phyloP scores from a whole-genome alignment of 441 rosid species.

The Viola pubescens region DNA sequence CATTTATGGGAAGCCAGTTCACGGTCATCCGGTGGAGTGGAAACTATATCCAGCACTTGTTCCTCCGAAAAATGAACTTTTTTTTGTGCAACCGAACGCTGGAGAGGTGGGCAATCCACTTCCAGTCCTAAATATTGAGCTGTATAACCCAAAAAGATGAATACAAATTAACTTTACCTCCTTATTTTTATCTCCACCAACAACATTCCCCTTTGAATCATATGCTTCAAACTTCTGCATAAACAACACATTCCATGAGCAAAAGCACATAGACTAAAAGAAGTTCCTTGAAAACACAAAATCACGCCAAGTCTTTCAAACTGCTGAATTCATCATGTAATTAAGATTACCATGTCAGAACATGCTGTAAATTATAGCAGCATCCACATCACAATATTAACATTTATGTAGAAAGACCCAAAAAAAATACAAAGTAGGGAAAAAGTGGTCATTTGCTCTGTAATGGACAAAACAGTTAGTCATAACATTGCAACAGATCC shows the following conservation, averaged over 20 bases:
- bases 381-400: background rate
- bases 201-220: slow-evolving; percentile 57
- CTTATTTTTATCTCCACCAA: slow-evolving; percentile 77
- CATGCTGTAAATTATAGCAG: background rate
- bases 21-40: background rate
- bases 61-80: background rate
- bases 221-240: slow-evolving; percentile 90
- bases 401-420: background rate
- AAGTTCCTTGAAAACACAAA: background rate
- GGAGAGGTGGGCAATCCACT: too few species aligned
- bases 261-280: background rate
- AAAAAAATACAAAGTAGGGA: background rate
- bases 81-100: background rate
- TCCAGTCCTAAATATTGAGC: too few species aligned
- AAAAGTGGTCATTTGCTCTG: background rate
- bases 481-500: slow-evolving; percentile 3
- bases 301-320: too few species aligned
- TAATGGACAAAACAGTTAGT: background rate
- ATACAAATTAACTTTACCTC: slow-evolving; percentile 41
- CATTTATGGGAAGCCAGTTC: background rate
- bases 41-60: background rate
- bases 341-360: background rate
- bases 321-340: too few species aligned
- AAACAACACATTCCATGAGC: slow-evolving; percentile 2
- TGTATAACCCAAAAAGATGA: slow-evolving; percentile 1